Conservation (phyloP, 495 filamentous ascomycete species). For the Parachaetomium inaequale region DNA sequence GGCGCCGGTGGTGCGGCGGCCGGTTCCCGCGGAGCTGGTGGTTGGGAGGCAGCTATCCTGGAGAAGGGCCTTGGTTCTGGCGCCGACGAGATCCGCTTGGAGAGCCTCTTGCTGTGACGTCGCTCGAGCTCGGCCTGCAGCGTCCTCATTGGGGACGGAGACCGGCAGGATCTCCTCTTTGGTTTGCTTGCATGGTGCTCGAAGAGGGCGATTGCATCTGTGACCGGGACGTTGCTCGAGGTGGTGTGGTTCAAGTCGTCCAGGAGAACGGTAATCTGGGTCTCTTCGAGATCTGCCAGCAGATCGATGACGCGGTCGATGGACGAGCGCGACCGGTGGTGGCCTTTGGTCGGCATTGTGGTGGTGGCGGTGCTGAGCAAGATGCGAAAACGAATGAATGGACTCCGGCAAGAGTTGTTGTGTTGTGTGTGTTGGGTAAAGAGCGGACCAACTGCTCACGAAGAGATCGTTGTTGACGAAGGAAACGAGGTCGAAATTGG, state of each 20-base stretch:
- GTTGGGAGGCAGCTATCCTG: constrained; percentile 12
- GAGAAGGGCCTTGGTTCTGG: constrained; percentile 18
- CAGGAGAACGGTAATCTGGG: constrained; percentile 34
- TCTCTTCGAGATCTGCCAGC: constrained; percentile 37
- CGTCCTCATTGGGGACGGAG: constrained; percentile 33
- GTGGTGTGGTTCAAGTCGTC: constrained; percentile 40
- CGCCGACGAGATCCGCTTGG: constrained; percentile 28
- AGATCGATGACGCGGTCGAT: constrained; percentile 41
- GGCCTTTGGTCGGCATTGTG: constrained; percentile 35
- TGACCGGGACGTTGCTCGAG: constrained; percentile 38
- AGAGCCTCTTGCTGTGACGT: constrained; percentile 37
- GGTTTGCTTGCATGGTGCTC: constrained; percentile 23
- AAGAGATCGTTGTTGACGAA: constrained; percentile 10
- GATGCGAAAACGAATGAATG: not conserved
- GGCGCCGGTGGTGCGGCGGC: not conserved
- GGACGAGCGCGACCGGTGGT: constrained; percentile 35
- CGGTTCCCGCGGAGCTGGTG: not conserved
- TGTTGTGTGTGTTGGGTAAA: not conserved
- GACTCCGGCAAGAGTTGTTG: not conserved
- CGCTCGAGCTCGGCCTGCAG: constrained; percentile 35
- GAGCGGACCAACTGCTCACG: constrained; percentile 15
- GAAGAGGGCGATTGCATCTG: constrained; percentile 36
- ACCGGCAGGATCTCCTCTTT: constrained; percentile 25
- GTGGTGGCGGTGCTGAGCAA: not conserved
- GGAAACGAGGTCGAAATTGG: constrained; percentile 11